phyloP scores from a whole-genome alignment of 1,284 basidiomycete species.

The Marasmius oreades region DNA sequence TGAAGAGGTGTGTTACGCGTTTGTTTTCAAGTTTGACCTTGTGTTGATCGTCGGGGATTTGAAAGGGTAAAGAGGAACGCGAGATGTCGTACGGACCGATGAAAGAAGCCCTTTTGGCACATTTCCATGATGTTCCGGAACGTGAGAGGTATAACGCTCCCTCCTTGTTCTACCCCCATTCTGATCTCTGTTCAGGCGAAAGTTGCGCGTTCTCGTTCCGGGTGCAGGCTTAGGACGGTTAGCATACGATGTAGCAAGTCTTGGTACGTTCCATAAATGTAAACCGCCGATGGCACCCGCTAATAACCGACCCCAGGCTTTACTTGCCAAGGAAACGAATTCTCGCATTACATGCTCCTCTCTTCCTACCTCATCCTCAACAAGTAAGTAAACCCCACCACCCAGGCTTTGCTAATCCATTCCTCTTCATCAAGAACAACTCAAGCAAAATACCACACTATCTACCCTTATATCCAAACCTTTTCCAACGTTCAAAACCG shows the following conservation, averaged over 20 bases:
- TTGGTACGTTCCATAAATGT: constrained; percentile 52
- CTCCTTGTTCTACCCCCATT: no score
- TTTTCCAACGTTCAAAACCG: constrained; percentile 78
- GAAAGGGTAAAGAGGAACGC: constrained; percentile 72
- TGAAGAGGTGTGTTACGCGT: constrained; percentile 51
- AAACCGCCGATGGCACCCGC: constrained; percentile 15
- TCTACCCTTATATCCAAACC: constrained; percentile 88
- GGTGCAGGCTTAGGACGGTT: constrained; percentile 85
- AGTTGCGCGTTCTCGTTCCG: constrained; percentile 78
- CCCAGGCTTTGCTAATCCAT: neutral
- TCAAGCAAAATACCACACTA: constrained; percentile 60
- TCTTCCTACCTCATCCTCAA: constrained; percentile 82
- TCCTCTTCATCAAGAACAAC: constrained; percentile 54
- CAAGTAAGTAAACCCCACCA: constrained; percentile 40
- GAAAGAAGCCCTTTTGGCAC: constrained; percentile 65
- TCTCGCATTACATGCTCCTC: constrained; percentile 91
- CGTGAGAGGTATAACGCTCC: constrained; percentile 47
- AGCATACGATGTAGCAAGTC: constrained; percentile 74
- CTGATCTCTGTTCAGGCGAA: constrained; percentile 37
- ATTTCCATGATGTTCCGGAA: constrained; percentile 54
- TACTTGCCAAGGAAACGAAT: constrained; percentile 88
- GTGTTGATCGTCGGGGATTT: constrained; percentile 3
- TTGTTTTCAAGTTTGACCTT: neutral
- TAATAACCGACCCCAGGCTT: constrained; percentile 75
- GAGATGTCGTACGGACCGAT: constrained; percentile 79